These are phyloP conservation scores for Penicillium desertorum DNA, from an alignment of 495 filamentous ascomycete genomes.

Conservation along the genomic window DNA sequence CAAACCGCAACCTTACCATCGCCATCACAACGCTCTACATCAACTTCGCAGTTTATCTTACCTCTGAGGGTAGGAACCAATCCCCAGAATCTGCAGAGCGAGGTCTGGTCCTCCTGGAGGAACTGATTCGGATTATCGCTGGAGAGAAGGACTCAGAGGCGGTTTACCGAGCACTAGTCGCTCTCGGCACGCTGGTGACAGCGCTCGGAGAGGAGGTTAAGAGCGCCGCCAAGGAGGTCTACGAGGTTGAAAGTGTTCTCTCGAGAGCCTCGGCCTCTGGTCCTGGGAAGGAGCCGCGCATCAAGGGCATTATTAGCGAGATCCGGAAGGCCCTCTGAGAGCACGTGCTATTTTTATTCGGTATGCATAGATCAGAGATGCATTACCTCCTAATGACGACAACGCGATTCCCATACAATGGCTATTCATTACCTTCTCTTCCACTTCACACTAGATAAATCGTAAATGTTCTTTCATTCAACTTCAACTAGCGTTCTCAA, in stretches of 20 bases:
- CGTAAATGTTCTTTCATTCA: neutral
- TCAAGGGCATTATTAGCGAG: constrained; percentile 50
- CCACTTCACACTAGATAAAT: neutral
- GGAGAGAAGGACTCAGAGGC: constrained; percentile 75
- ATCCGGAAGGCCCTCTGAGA: constrained; percentile 37
- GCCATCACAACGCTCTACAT: constrained; percentile 80
- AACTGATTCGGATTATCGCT: constrained; percentile 60
- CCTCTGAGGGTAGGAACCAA: constrained; percentile 34
- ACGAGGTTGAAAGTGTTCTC: constrained; percentile 41
- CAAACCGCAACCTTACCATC: constrained; percentile 79
- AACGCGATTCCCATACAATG: constrained; percentile 17
- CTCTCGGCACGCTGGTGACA: constrained; percentile 68
- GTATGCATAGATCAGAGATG: constrained; percentile 20
- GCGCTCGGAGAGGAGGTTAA: constrained; percentile 47
- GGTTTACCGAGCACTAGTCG: constrained; percentile 78
- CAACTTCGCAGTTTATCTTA: constrained; percentile 74
- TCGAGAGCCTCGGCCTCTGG: constrained; percentile 35
- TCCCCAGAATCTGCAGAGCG: constrained; percentile 52
- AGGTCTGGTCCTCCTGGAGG: constrained; percentile 59
- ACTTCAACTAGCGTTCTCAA: neutral
- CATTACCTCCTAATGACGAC: constrained; percentile 25
- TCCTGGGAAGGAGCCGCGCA: constrained; percentile 49
- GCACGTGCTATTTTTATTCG: constrained; percentile 6
- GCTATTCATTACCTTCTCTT: neutral
- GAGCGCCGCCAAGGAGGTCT: constrained; percentile 51